Base-by-base conservation (phyloP, 257 asterid species). In the Leptodermis oblonga region DNA sequence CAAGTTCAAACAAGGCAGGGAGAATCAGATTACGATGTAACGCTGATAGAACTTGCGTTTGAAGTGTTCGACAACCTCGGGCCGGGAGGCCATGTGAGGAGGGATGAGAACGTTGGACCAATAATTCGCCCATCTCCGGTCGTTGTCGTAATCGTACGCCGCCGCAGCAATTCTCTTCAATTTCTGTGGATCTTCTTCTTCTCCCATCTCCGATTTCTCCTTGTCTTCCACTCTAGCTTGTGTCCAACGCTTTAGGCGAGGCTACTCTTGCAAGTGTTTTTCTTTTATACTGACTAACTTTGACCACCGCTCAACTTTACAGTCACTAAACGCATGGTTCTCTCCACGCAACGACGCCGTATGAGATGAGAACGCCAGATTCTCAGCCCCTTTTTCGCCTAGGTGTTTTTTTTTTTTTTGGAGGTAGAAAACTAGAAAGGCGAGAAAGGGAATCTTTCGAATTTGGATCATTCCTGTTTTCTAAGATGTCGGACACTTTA, bases 21-120 rank as follows among this genome's bases (percentile, higher is more conserved):
- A 1, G 13, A 10, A 22, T 46, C 6, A 52, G 20, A 14, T 73
- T 79, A 92, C 98, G 74, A 92, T 83, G 86, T 73, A 85, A 31
- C 96, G 97, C 81, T 93, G 96, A 78, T 93, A 92, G 90, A 92
- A 92, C 82, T 92, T 92, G 80, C 81, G 94, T 85, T 92, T 90
- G 90, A 83, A 92, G 87, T 90, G 97, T 22, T 79, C 63, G 72
- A 82, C 92, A 80, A 90, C 96, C 73, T 90, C 97, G 80, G 72
- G 74, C 66, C 96, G 92, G 74, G 96, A 84, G 53, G 87, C 90
- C 92, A 92, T 81, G 73, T 84, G 87, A 0, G 96, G 98, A 41
- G 98, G 98, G 66, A 92, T 88, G 42, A 92, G 92, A 43, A 92
- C 87, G 79, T 92, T 88, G 65, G 97, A 88, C 97, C 98, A 92